Base-by-base conservation (phyloP, 805 yeast genomes). In the Pichia pseudocactophila region DNA sequence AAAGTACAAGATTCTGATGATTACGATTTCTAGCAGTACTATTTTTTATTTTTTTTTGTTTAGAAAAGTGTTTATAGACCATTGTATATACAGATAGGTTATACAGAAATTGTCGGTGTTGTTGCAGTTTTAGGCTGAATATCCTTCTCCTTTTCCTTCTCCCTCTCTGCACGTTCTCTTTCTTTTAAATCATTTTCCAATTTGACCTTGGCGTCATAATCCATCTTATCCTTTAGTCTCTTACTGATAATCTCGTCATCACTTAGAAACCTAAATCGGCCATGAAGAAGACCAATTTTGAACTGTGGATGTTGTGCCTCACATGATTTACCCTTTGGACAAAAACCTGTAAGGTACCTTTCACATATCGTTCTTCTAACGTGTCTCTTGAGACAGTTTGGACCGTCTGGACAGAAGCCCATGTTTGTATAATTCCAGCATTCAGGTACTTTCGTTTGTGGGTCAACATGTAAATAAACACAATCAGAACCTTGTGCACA, bases 401-500 rank as follows among this genome's bases (percentile, higher is more conserved):
- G 95, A 0, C 98, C 98, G 51, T 80, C 83, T 10, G 86, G 83
- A 64, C 98, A 92, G 58, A 87, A 92, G 0, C 98, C 98, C 52
- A 74, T 69, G 39, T 81, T 80, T n/a, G 53, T 48, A 59, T 89
- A 92, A 54, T 82, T 80, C 40, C 72, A 73, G 56, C 98, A 92
- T 46, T 81, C 84, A 0, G 96, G 95, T n/a, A 89, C 78, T 61
- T 83, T 84, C 52, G 82, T 75, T 54, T 76, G 80, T 5, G 97
- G 96, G 57, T 89, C 96, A 25, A 89, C 80, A 59, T 92, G 99
- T 41, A 85, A 69, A 61, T 87, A 92, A 42, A 87, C 78, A 59
- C 99, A 92, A 57, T 92, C 99, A 1, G 95, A 92, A 0, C 88
- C 75, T 60, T 88, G 96, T 6, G 95, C 82, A 61, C 98, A 90